A percentile compares a stretch with the other conserved stretches of the same genome.
Evolutionary conservation across 176 grass and related monocot species (phyloP).

Genomic region (Juncus inflexus): DNA sequence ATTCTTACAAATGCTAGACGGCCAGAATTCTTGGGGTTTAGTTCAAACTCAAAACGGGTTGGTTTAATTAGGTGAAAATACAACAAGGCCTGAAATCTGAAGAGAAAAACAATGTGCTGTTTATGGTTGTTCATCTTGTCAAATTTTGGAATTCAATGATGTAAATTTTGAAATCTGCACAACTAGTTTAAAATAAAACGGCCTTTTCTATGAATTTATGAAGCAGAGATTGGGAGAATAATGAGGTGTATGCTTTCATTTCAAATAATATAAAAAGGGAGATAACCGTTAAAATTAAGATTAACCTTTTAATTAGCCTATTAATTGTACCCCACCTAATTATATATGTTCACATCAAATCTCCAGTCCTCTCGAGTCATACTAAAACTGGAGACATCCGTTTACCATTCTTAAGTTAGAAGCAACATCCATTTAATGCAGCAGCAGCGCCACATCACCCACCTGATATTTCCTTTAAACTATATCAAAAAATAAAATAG

Average conservation of each 20-base stretch:
- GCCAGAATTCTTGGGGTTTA: neutral
- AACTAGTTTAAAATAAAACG: neutral
- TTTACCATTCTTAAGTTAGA: too few species aligned
- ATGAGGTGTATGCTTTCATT: neutral
- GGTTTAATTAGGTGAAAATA: slow-evolving; percentile 23
- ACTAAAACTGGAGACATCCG: too few species aligned
- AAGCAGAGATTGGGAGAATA: neutral
- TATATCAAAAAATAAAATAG: neutral
- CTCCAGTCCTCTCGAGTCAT: too few species aligned
- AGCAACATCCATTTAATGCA: too few species aligned
- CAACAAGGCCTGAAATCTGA: slow-evolving; percentile 11
- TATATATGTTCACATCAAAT: too few species aligned
- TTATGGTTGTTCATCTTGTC: slow-evolving; percentile 24
- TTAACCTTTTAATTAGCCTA: neutral
- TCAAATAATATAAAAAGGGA: neutral
- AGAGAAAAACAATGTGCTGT: neutral
- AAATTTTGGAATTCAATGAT: neutral
- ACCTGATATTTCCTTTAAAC: neutral
- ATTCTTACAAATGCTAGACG: neutral
- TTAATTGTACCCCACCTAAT: slow-evolving; percentile 15
- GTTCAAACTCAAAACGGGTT: slow-evolving; percentile 8
- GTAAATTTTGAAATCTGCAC: neutral
- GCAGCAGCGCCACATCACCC: too few species aligned
- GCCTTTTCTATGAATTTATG: neutral
- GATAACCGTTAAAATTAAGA: slow-evolving; percentile 7